These are phyloP conservation scores for Globisporangium spinosum DNA, from an alignment of 352 stramenopile species.

Conservation along the genomic window DNA sequence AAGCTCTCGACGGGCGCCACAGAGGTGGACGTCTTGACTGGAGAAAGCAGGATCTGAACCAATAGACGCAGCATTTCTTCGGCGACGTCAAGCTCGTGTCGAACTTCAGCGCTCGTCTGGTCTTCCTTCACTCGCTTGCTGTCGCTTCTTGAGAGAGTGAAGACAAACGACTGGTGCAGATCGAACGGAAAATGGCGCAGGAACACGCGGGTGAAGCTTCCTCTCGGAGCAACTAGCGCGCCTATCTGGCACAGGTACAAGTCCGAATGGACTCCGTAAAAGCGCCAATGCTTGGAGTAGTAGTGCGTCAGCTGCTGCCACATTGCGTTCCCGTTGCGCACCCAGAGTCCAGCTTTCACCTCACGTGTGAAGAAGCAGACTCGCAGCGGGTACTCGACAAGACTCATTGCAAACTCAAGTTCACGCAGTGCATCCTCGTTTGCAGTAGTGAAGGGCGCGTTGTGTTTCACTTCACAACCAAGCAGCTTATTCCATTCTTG, in stretches of 20 bases:
- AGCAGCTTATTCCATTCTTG: conserved; percentile 51
- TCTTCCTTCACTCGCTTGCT: conserved; percentile 16
- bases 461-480: conserved; percentile 14
- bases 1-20: conserved; percentile 26
- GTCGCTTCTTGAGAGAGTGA: conserved; percentile 10
- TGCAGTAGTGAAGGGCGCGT: neutral
- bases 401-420: conserved; percentile 43
- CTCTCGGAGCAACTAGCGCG: conserved; percentile 44
- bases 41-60: conserved; percentile 55
- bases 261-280: conserved; percentile 69
- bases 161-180: conserved; percentile 9
- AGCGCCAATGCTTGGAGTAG: conserved; percentile 79
- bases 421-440: conserved; percentile 15
- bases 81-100: conserved; percentile 47
- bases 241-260: conserved; percentile 65
- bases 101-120: conserved; percentile 21
- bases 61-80: conserved; percentile 65
- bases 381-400: conserved; percentile 47
- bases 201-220: conserved; percentile 51
- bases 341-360: conserved; percentile 74
- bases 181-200: conserved; percentile 50
- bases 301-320: conserved; percentile 79
- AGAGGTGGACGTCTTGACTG: conserved; percentile 42
- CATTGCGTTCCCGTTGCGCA: conserved; percentile 79
- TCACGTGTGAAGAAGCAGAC: conserved; percentile 64